Evolutionary conservation across 1,284 basidiomycete genomes (phyloP).

Genomic region (Mycosarcoma maydis): DNA sequence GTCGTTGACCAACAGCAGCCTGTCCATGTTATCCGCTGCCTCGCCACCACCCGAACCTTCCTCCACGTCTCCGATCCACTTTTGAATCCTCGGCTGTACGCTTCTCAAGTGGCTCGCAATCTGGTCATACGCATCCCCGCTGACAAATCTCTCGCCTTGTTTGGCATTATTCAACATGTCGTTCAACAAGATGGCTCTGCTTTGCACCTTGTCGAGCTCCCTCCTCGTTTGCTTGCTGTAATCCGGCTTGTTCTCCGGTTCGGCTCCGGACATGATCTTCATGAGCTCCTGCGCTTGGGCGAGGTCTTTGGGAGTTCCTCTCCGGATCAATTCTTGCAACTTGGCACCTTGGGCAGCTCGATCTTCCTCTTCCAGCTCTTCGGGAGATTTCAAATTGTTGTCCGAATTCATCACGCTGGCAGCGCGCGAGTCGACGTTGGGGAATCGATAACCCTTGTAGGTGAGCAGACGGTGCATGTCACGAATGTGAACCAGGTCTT

Average conservation of each 20-base stretch:
- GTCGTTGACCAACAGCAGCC: conserved; percentile 94
- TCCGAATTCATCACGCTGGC: conserved; percentile 61
- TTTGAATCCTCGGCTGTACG: conserved; percentile 93
- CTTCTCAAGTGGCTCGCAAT: conserved; percentile 83
- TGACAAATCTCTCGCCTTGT: conserved; percentile 71
- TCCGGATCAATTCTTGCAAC: conserved; percentile 94
- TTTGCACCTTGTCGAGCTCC: conserved; percentile 93
- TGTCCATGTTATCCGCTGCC: conserved; percentile 76
- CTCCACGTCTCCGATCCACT: conserved; percentile 94
- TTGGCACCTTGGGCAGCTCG: conserved; percentile 94
- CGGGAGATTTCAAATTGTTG: conserved; percentile 89
- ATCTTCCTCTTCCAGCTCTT: conserved; percentile 96
- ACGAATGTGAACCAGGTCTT: conserved; percentile 94
- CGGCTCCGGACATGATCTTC: conserved; percentile 93
- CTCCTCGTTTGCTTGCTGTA: conserved; percentile 87
- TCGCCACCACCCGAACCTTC: conserved; percentile 76
- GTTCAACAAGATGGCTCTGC: conserved; percentile 90
- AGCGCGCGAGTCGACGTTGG: conserved; percentile 60
- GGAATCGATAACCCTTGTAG: conserved; percentile 77
- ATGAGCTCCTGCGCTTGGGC: conserved; percentile 96
- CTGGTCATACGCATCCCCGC: conserved; percentile 96
- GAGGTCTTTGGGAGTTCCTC: conserved; percentile 93
- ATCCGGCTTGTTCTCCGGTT: conserved; percentile 91
- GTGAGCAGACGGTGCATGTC: conserved; percentile 96
- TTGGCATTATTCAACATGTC: conserved; percentile 97